phyloP scores from a whole-genome alignment of 139 green algal species.

The Coccomyxa sp. region DNA sequence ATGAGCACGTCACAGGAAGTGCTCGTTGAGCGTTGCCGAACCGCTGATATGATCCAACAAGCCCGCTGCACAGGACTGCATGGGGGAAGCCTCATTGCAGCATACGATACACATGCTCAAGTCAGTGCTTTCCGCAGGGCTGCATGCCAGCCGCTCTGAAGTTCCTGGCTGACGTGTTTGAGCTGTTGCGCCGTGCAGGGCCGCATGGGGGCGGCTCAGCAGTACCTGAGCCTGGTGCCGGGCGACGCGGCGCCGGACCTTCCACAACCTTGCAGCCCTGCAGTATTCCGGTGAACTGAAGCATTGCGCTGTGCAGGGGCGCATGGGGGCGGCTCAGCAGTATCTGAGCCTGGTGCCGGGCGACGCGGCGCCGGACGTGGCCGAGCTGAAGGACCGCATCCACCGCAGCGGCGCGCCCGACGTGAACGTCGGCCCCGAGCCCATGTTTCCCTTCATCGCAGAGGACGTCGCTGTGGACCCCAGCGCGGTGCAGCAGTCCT shows the following conservation, averaged over 20 bases:
- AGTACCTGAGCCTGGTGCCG: conserved; percentile 72
- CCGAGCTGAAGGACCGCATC: conserved; percentile 83
- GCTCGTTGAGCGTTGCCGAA: too few species aligned
- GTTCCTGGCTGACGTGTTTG: too few species aligned
- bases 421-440: conserved; percentile 29
- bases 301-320: conserved; percentile 48
- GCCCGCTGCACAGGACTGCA: too few species aligned
- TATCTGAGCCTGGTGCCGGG: conserved; percentile 74
- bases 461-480: conserved; percentile 34
- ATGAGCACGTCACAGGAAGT: too few species aligned
- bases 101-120: too few species aligned
- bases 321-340: conserved; percentile 65
- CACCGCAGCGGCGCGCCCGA: conserved; percentile 48
- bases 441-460: conserved; percentile 68
- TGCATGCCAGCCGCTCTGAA: too few species aligned
- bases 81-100: too few species aligned
- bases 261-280: too few species aligned
- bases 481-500: not conserved
- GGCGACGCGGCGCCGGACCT: conserved; percentile 57
- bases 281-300: too few species aligned
- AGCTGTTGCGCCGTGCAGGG: conserved; percentile 50
- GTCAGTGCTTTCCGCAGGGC: too few species aligned
- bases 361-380: conserved; percentile 54
- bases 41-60: too few species aligned
- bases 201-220: conserved; percentile 66